Evolutionary conservation across 2,329 filamentous ascomycete species (phyloP), one percentile per base, ranked within the genome.

Genomic region (Colletotrichum acutatum): DNA sequence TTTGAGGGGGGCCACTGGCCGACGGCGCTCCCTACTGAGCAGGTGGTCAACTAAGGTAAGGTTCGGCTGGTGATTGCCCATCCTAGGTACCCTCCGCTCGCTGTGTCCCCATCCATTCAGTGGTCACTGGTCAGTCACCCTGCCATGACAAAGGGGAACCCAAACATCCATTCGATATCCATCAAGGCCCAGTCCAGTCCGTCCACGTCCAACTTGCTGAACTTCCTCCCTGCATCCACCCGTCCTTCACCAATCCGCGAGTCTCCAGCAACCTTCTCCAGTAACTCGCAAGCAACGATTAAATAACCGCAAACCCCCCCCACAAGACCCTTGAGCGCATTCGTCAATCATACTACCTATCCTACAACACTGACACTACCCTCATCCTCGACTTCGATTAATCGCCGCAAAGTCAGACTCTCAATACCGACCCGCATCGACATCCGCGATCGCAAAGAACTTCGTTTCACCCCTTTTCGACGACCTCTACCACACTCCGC

Each of bases 231-330:
- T 72, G 66, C 66, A 71, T 71, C 66, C 66, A 56, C 60, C 70
- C 42, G 42, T 53, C 46, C 24, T 28, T 56, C 54, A 53, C 46
- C 53, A 46, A 42, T 34, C 26, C 54, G 62, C 62, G 24, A 56
- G 42, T 72, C 66, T 49, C 54, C 66, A 72, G 66, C 70, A 72
- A 49, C 42, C 9, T 49, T 49, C 42, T 49, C 42, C 19, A 69
- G 59, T 37, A 61, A 61, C 71, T 49, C 42, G 16, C 42, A 9
- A 69, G 59, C 52, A 66, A 71, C 71, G 49, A 70, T 66, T 72
- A 71, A 73, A 66, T 68, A 73, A 56, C 67, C 54, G 66, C 49
- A 32, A 61, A 61, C 30, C n/a, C 71, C n/a, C 71, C 61, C 71
- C 42, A 49, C 34, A 57, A 53, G 34, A 52, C 32, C 42, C 64